Evolutionary conservation across 352 stramenopile species (phyloP), one percentile per base, ranked within the genome.

Genomic region (Phytophthora aleatoria): DNA sequence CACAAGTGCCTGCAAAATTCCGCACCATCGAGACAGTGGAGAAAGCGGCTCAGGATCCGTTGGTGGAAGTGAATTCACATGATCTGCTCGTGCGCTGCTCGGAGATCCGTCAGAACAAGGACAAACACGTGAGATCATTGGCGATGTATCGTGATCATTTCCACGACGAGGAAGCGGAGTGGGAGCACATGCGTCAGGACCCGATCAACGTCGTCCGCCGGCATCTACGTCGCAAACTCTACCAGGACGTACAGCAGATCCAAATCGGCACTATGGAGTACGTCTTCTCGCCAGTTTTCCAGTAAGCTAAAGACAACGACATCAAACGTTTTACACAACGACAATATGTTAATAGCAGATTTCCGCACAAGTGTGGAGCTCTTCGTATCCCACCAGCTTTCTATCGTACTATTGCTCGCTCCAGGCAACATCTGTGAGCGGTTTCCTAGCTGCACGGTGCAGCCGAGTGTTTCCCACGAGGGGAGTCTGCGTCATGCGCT

Each of bases 21-120:
- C 66, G 73, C 20, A 59, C 55, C 3, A 90, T 93, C 43, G 83
- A 90, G 63, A 90, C 77, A 0, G 85, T 93, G 8, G 85, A 91
- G 36, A 66, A 77, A 28, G 85, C 82, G 1, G 57, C 71, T 7
- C 59, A 54, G 2, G 85, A 91, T 44, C 39, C 70, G 1, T 65
- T 94, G 30, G 54, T 50, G 0, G 53, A 69, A 45, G 83, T 94
- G 11, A 87, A 81, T 57, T 89, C 85, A n/a, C 83, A 90, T 53
- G 81, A 94, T 10, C 68, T 94, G 26, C 75, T 94, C 0, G 73
- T 94, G 30, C 75, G 76, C 0, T 92, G 83, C 39, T 73, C 79
- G 2, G 64, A 84, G 36, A 91, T 94, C 41, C 83, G 79, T 1
- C 79, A 89, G 53, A 66, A 83, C 43, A 76, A 79, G 9, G 67